phyloP scores from a whole-genome alignment of 257 asterid species.

The Buddleja alternifolia region DNA sequence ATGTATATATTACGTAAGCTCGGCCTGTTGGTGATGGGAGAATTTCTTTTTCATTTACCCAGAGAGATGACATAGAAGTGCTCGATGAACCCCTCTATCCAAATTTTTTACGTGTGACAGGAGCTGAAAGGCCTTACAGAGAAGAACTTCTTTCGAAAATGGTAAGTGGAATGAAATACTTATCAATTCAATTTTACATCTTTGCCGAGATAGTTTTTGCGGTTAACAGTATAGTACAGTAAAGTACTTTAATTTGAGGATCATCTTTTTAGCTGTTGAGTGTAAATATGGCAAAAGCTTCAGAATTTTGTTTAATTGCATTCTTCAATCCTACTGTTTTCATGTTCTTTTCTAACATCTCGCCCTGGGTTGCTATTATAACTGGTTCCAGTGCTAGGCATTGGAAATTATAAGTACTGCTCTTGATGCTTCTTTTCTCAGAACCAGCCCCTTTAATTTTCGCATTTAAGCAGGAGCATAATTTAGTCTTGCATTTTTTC shows the following conservation, averaged over 20 bases:
- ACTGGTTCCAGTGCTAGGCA: too few species aligned
- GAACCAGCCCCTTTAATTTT: not conserved
- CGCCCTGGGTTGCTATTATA: too few species aligned
- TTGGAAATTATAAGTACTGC: conserved; percentile 1
- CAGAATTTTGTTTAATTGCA: too few species aligned
- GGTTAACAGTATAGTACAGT: not conserved
- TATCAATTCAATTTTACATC: not conserved
- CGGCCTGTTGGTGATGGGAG: not conserved
- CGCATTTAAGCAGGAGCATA: not conserved
- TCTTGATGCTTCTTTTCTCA: conserved; percentile 5
- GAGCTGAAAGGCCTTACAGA: conserved; percentile 67
- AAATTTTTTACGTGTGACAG: conserved; percentile 57
- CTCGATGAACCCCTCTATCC: conserved; percentile 87
- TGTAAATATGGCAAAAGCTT: too few species aligned
- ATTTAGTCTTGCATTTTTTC: not conserved
- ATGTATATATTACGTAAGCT: conserved; percentile 1
- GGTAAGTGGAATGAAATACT: conserved; percentile 41
- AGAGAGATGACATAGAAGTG: conserved; percentile 78
- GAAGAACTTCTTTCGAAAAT: conserved; percentile 52
- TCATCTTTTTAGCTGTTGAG: not conserved
- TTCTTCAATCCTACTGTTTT: too few species aligned
- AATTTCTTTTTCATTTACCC: conserved; percentile 28
- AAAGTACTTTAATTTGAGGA: not conserved
- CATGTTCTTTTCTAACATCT: too few species aligned
- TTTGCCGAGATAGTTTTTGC: not conserved